A percentile compares a stretch with the other conserved stretches of the same genome.
Evolutionary conservation across 2,329 filamentous ascomycete species (phyloP).

Genomic region (Exophiala alcalophila): DNA sequence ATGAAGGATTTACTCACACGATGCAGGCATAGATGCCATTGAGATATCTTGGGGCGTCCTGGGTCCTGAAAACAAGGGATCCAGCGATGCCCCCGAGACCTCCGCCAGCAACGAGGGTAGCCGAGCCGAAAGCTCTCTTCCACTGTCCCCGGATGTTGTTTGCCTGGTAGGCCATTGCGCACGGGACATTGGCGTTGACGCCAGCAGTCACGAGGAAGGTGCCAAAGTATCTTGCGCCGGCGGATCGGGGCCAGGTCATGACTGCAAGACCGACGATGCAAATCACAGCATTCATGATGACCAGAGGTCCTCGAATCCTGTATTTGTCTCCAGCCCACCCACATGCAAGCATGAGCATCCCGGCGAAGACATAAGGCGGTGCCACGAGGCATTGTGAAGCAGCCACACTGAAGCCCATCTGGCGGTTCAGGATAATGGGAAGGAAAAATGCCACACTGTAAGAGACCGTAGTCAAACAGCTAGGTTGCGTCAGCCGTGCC

Average conservation of each 20-base stretch:
- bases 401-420: conserved; percentile 64
- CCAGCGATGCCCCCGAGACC: conserved; percentile 75
- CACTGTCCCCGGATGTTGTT: conserved; percentile 87
- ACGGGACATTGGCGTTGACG: conserved; percentile 72
- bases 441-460: conserved; percentile 79
- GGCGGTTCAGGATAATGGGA: conserved; percentile 65
- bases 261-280: conserved; percentile 8
- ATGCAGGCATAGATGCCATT: conserved; percentile 35
- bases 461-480: conserved; percentile 28
- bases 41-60: conserved; percentile 34
- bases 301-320: conserved; percentile 6
- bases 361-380: conserved; percentile 54
- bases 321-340: conserved; percentile 4
- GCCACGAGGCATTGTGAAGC: conserved; percentile 68
- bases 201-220: conserved; percentile 72
- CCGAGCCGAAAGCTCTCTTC: conserved; percentile 64
- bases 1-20: no score
- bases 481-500: no score
- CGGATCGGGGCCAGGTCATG: conserved; percentile 55
- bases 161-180: conserved; percentile 72
- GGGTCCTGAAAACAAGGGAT: conserved; percentile 63
- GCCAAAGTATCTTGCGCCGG: conserved; percentile 65
- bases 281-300: conserved; percentile 2
- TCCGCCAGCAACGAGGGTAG: conserved; percentile 29
- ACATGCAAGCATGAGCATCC: conserved; percentile 1